phyloP scores from a whole-genome alignment of 1,139 yeast genomes.

The Diutina catenulata region DNA sequence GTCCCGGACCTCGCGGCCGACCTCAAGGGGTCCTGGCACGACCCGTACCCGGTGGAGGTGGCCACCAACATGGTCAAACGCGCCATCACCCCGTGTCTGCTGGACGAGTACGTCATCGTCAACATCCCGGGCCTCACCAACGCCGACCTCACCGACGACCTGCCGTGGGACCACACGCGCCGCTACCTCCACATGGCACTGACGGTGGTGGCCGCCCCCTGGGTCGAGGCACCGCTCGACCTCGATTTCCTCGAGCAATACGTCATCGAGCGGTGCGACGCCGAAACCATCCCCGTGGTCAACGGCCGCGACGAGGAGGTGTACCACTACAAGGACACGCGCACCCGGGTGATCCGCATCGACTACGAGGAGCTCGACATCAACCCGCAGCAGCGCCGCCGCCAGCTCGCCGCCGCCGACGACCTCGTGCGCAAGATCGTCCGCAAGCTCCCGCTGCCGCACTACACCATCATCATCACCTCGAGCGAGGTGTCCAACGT shows the following conservation, averaged over 20 bases:
- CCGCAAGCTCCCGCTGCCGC: slow-evolving; percentile 60
- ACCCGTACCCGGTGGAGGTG: slow-evolving; percentile 10
- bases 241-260: slow-evolving; percentile 32
- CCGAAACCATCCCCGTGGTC: slow-evolving; percentile 26
- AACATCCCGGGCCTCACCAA: slow-evolving; percentile 58
- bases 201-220: slow-evolving; percentile 50
- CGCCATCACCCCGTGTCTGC: slow-evolving; percentile 47
- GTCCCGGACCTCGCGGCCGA: slow-evolving; percentile 27
- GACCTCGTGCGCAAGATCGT: slow-evolving; percentile 37
- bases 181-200: slow-evolving; percentile 49
- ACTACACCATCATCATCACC: slow-evolving; percentile 42
- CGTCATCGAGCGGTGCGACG: slow-evolving; percentile 35
- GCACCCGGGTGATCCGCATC: slow-evolving; percentile 47
- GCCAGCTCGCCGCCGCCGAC: slow-evolving; percentile 20
- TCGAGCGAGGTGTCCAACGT: slow-evolving; percentile 15
- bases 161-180: slow-evolving; percentile 42
- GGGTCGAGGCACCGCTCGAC: slow-evolving; percentile 35
- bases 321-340: slow-evolving; percentile 40
- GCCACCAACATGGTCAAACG: slow-evolving; percentile 37
- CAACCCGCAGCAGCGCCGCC: slow-evolving; percentile 12
- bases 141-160: slow-evolving; percentile 41
- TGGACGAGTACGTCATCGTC: slow-evolving; percentile 59
- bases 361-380: slow-evolving; percentile 23
- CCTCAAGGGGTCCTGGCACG: slow-evolving; percentile 8
- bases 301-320: slow-evolving; percentile 33